Base-by-base conservation (phyloP, 768 basidiomycete species). In the Boletus pseudo-olivaceus region DNA sequence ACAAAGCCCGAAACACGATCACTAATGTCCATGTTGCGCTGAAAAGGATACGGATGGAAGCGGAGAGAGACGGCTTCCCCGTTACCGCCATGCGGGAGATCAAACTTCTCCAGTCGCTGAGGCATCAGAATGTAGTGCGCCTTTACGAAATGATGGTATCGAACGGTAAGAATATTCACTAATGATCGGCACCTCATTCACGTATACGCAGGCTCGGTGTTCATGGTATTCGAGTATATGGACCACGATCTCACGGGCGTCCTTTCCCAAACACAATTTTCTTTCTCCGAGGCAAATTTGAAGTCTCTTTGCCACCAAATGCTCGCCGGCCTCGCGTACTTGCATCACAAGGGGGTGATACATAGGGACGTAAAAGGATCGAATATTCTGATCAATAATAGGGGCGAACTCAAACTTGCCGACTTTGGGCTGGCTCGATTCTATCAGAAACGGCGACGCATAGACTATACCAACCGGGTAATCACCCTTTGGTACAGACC, bases 171-270 rank as follows among this genome's bases (percentile, higher is more conserved):
- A 61, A 12, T 17, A 8, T 51, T 41, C 11, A 9, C 19, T 29
- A 2, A 38, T 10, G 41, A 35, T 49, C 11, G 10, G 0, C 12
- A 10, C 23, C 14, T 34, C 12, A n/a, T 51, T 69, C 34, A 67
- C 32, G 9, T 11, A 55, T 51, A 46, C 17, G 6, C 63, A 98
- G 96, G 93, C 54, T 87, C 89, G 45, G 95, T 97, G 39, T 96
- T 93, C 73, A 99, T 99, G 97, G 96, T 99, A 37, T 93, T 98
- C 64, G 95, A 98, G 70, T 99, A 99, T 71, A 91, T 97, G 91
- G 94, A 99, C 64, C 96, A 98, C 67, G 97, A 99, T 67, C 77
- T 99, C 50, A 98, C 95, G 2, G 97, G 97, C 4, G 80, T 98
- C 47, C 78, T 99, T 27, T 90, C 93, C 3, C 95, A 98, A 73